Conservation (phyloP, 2,329 filamentous ascomycete genomes). For the Teratosphaeria gauchensis region DNA sequence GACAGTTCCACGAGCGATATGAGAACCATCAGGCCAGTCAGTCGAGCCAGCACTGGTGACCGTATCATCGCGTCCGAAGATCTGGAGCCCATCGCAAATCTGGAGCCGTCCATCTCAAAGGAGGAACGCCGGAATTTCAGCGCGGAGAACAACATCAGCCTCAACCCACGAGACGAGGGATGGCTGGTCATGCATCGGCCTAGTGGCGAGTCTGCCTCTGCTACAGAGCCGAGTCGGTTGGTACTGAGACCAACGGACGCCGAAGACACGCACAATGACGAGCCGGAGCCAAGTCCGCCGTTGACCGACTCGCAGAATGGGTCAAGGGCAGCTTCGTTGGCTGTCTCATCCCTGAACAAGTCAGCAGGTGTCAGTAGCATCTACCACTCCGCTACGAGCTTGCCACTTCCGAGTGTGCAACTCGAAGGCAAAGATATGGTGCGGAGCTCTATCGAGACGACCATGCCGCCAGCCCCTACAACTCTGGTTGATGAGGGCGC, state of each 20-base stretch:
- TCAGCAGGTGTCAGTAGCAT: slow-evolving; percentile 3
- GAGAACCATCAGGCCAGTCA: slow-evolving; percentile 8
- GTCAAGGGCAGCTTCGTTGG: slow-evolving; percentile 6
- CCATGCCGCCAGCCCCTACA: slow-evolving; percentile 3
- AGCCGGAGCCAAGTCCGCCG: not conserved
- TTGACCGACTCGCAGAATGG: slow-evolving; percentile 2
- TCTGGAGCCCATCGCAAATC: slow-evolving; percentile 1
- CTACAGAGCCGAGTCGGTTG: slow-evolving; percentile 14
- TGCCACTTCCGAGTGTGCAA: slow-evolving; percentile 29
- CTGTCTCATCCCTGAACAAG: not conserved
- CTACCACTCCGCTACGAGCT: slow-evolving; percentile 12
- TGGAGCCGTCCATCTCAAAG: not conserved
- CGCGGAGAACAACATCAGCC: slow-evolving; percentile 13
- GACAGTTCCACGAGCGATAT: slow-evolving; percentile 5
- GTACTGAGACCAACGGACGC: slow-evolving; percentile 25
- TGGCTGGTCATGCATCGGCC: slow-evolving; percentile 14
- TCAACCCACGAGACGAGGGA: slow-evolving; percentile 16
- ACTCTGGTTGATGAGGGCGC: slow-evolving; percentile 28
- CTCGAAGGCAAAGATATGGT: slow-evolving; percentile 37
- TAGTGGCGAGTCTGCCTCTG: slow-evolving; percentile 4
- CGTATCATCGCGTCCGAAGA: slow-evolving; percentile 15
- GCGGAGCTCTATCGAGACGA: slow-evolving; percentile 24
- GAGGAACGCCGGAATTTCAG: slow-evolving; percentile 18
- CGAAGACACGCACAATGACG: slow-evolving; percentile 11
- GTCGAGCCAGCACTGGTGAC: slow-evolving; percentile 23